Percentiles rank a stretch among this genome's conserved stretches.
Conservation (phyloP, 768 basidiomycete species). For the Paxillus ammoniavirescens region DNA sequence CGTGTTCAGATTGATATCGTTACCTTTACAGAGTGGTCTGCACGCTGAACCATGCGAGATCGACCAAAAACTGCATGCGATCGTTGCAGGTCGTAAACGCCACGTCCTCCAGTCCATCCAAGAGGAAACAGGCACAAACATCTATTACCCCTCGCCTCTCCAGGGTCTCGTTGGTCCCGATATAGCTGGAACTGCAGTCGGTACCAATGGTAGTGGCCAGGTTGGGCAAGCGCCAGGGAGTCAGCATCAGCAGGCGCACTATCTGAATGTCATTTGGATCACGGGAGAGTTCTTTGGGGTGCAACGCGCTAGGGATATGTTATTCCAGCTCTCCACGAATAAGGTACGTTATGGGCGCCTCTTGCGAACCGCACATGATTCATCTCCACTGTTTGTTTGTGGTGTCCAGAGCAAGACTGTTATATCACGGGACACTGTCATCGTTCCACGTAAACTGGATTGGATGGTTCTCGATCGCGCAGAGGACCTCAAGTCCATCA, state of each 20-base stretch:
- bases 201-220: constrained; percentile 33
- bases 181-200: constrained; percentile 40
- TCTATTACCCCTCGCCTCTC: constrained; percentile 89
- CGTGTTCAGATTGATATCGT: background rate
- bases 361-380: no score
- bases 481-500: constrained; percentile 88
- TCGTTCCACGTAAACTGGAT: constrained; percentile 94
- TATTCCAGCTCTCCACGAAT: constrained; percentile 80
- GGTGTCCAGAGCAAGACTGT: constrained; percentile 73
- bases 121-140: constrained; percentile 96
- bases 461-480: constrained; percentile 98
- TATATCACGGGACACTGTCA: constrained; percentile 89
- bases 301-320: constrained; percentile 92
- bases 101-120: constrained; percentile 86
- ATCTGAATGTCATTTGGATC: constrained; percentile 85
- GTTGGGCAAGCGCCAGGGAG: constrained; percentile 17
- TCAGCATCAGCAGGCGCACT: constrained; percentile 43
- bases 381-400: background rate
- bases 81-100: constrained; percentile 89
- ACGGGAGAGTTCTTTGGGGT: constrained; percentile 98
- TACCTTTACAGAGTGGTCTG: constrained; percentile 67
- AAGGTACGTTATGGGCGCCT: constrained; percentile 52
- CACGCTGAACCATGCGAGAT: constrained; percentile 92
- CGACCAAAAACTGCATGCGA: constrained; percentile 90
- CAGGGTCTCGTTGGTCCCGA: constrained; percentile 82